Evolutionary conservation across 306 rosid genomes (phyloP), one percentile per base, ranked within the genome.

Genomic region (Cercis canadensis): DNA sequence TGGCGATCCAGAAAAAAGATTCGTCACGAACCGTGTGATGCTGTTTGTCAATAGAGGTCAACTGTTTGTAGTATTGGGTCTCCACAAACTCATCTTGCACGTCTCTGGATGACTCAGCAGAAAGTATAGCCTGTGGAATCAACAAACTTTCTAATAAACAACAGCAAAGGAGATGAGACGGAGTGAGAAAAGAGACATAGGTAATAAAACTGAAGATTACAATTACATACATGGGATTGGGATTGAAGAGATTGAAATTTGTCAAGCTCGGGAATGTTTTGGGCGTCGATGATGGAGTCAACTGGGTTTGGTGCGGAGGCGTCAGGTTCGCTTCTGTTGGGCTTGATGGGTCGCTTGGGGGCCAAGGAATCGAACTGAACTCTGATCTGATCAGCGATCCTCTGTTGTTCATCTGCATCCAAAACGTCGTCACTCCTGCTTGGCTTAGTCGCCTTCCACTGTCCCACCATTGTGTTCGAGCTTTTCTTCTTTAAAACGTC

Each of bases 341-440:
- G 97, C 43, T 92, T 88, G 72, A 66, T 33, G 58, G 88, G 81
- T 44, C 93, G 80, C 62, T 78, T 84, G 64, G 93, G 93, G 3
- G 80, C 75, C 15, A 78, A 51, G 73, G 91, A 79, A 45, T 90
- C 91, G 51, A 90, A 87, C 63, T 80, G 84, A 47, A 85, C 87
- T 76, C 84, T 81, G 85, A 90, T 69, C 78, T 83, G 73, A 33
- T 61, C 21, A 11, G 93, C 57, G 77, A 87, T 83, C 64, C 53
- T 80, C n/a, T 59, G 16, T 77, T 90, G 96, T n/a, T 90, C 81
- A 7, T 80, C 84, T 0, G 41, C n/a, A 14, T 73, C 85, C 65
- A 90, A 57, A 33, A 90, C 75, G 46, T 83, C 88, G 83, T 90
- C 96, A 77, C 96, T 90, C 59, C 93, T 82, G 76, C 93, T 84